These are phyloP conservation scores for Axilococcus clingmanii DNA, from an alignment of 139 green algal species.

Conservation along the genomic window DNA sequence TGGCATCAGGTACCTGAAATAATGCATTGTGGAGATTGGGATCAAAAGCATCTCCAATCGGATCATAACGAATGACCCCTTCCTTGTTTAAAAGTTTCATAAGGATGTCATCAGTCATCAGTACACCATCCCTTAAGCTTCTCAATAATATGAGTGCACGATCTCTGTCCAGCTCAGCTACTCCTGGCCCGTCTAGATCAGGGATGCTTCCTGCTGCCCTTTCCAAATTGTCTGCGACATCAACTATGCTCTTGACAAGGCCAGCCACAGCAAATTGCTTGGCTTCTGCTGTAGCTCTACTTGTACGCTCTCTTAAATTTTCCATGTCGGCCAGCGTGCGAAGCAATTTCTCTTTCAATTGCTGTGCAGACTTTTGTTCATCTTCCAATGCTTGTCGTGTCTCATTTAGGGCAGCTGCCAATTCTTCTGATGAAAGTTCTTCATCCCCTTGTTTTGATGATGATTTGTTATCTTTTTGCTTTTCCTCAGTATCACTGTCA, in stretches of 20 bases:
- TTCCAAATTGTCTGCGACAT: slow-evolving; percentile 92
- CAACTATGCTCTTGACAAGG: slow-evolving; percentile 78
- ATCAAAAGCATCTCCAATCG: slow-evolving; percentile 78
- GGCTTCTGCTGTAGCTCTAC: slow-evolving; percentile 48
- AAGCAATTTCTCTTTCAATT: slow-evolving; percentile 65
- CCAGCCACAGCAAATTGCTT: slow-evolving; percentile 80
- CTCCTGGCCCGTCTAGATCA: slow-evolving; percentile 25
- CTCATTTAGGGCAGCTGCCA: slow-evolving; percentile 1
- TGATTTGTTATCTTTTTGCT: slow-evolving; percentile 2
- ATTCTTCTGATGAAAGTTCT: slow-evolving; percentile 6
- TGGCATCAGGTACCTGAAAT: slow-evolving; percentile 74
- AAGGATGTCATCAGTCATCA: slow-evolving; percentile 76
- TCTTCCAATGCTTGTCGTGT: slow-evolving; percentile 4
- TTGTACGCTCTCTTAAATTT: slow-evolving; percentile 72
- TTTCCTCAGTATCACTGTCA: background rate
- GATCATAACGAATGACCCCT: slow-evolving; percentile 35
- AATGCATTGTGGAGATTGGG: slow-evolving; percentile 89
- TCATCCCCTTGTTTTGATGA: background rate
- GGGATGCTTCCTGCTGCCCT: slow-evolving; percentile 61
- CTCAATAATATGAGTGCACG: slow-evolving; percentile 45
- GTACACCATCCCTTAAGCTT: slow-evolving; percentile 70
- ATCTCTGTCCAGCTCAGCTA: slow-evolving; percentile 26
- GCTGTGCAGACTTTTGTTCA: slow-evolving; percentile 5
- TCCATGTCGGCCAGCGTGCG: slow-evolving; percentile 85
- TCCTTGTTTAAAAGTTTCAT: slow-evolving; percentile 42